Percentiles rank a stretch among this genome's conserved stretches.
phyloP scores from a whole-genome alignment of 2,329 filamentous ascomycete genomes.

The Sphaerostilbella broomeana region DNA sequence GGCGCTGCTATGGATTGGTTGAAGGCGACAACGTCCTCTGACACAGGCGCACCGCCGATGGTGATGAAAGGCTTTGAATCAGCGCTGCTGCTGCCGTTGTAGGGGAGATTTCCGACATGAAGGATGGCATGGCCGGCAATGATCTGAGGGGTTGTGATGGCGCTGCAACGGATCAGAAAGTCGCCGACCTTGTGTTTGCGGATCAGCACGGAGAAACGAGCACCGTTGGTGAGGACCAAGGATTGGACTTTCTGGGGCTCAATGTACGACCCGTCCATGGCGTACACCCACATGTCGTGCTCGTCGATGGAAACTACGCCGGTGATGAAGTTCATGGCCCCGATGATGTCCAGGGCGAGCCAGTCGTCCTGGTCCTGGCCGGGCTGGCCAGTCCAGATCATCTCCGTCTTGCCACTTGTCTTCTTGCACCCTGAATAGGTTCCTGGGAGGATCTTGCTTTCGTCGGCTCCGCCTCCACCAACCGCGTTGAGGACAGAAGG shows the following conservation, averaged over 20 bases:
- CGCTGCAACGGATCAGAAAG: slow-evolving; percentile 50
- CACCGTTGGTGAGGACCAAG: slow-evolving; percentile 43
- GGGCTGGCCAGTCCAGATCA: slow-evolving; percentile 31
- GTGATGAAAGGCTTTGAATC: slow-evolving; percentile 40
- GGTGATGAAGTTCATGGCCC: slow-evolving; percentile 41
- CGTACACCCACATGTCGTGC: slow-evolving; percentile 47
- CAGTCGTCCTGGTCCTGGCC: slow-evolving; percentile 28
- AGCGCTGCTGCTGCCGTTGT: neutral
- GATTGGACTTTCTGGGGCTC: slow-evolving; percentile 44
- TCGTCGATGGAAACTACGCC: slow-evolving; percentile 44
- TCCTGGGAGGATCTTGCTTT: slow-evolving; percentile 33
- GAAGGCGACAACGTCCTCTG: slow-evolving; percentile 37
- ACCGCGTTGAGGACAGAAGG: slow-evolving; percentile 34
- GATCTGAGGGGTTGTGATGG: slow-evolving; percentile 45
- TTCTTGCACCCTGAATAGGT: slow-evolving; percentile 42
- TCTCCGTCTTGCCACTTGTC: slow-evolving; percentile 36
- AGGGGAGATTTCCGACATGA: slow-evolving; percentile 23
- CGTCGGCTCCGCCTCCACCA: slow-evolving; percentile 21
- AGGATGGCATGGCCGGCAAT: slow-evolving; percentile 47
- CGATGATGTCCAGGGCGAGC: slow-evolving; percentile 50
- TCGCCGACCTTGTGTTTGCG: slow-evolving; percentile 39
- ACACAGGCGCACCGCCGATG: slow-evolving; percentile 39
- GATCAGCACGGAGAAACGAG: slow-evolving; percentile 45
- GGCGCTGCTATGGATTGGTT: slow-evolving; percentile 36
- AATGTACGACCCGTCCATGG: slow-evolving; percentile 49